Evolutionary conservation across 2,329 filamentous ascomycete genomes (phyloP).

Genomic region (Pseudogymnoascus sp.): DNA sequence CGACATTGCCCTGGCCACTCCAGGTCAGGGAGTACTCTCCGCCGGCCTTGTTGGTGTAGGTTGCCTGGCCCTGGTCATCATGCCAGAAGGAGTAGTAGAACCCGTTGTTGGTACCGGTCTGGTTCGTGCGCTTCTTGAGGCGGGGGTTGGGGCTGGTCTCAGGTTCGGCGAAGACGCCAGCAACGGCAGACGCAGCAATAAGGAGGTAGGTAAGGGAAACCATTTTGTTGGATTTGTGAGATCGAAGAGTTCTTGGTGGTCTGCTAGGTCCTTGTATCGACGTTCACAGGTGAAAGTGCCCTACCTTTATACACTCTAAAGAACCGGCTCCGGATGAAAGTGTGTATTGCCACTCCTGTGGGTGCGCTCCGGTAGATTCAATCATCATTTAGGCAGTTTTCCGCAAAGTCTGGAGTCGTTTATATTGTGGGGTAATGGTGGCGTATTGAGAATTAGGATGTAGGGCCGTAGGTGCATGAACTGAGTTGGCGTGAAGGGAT

Average conservation of each 20-base stretch:
- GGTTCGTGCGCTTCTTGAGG: conserved; percentile 2
- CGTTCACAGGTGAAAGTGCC: neutral
- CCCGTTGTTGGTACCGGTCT: neutral
- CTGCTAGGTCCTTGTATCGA: neutral
- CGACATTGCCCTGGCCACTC: conserved; percentile 38
- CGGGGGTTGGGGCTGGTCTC: conserved; percentile 5
- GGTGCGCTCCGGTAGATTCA: neutral
- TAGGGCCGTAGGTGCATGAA: neutral
- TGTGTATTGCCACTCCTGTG: neutral
- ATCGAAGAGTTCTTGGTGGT: neutral
- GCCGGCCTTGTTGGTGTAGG: conserved; percentile 45
- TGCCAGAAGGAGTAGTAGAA: conserved; percentile 38
- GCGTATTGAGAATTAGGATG: neutral
- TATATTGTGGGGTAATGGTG: neutral
- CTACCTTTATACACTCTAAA: neutral
- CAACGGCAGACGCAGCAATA: neutral
- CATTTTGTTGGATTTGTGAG: neutral
- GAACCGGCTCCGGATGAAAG: neutral
- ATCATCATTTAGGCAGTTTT: conserved; percentile 6
- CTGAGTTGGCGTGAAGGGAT: neutral
- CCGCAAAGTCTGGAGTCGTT: neutral
- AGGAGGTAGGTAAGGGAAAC: neutral
- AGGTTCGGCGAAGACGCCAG: neutral
- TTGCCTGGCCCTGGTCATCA: conserved; percentile 40
- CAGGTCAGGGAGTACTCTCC: conserved; percentile 43